These are phyloP conservation scores for Microthlaspi erraticum DNA, from an alignment of 345 rosid species.

Conservation along the genomic window DNA sequence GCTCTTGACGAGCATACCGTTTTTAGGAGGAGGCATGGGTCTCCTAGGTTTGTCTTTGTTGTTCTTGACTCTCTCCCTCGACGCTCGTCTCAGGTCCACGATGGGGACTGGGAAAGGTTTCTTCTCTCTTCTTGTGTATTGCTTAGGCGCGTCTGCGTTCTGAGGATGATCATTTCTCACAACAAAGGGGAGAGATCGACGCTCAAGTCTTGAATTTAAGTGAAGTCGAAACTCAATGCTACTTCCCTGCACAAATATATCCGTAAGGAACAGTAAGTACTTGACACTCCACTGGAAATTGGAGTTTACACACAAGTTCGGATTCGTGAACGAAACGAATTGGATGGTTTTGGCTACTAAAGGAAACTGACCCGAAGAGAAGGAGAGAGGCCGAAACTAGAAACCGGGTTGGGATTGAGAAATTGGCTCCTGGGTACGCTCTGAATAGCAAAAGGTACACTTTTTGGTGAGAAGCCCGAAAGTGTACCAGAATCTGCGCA, in stretches of 20 bases:
- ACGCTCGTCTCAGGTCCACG: slow-evolving; percentile 86
- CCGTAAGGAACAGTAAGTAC: slow-evolving; percentile 11
- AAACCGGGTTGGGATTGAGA: slow-evolving; percentile 36
- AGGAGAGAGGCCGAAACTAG: slow-evolving; percentile 48
- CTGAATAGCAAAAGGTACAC: slow-evolving; percentile 44
- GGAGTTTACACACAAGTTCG: not conserved
- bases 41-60: slow-evolving; percentile 65
- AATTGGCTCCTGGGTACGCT: slow-evolving; percentile 29
- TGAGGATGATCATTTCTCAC: slow-evolving; percentile 70
- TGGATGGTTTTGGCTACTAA: slow-evolving; percentile 1
- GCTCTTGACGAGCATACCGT: slow-evolving; percentile 72
- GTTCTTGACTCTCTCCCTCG: slow-evolving; percentile 85
- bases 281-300: not conserved
- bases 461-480: slow-evolving; percentile 31
- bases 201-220: slow-evolving; percentile 36
- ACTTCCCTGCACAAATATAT: slow-evolving; percentile 49
- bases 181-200: slow-evolving; percentile 41
- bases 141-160: slow-evolving; percentile 81
- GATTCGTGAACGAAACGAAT: slow-evolving; percentile 14
- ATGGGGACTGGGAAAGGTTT: slow-evolving; percentile 88
- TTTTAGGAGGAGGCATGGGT: slow-evolving; percentile 72
- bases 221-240: slow-evolving; percentile 43
- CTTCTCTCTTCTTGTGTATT: slow-evolving; percentile 75
- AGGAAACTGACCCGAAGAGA: slow-evolving; percentile 56
- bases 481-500: slow-evolving; percentile 33